Base-by-base conservation (phyloP, 495 filamentous ascomycete species). In the Aspergillus incahuasiensis region DNA sequence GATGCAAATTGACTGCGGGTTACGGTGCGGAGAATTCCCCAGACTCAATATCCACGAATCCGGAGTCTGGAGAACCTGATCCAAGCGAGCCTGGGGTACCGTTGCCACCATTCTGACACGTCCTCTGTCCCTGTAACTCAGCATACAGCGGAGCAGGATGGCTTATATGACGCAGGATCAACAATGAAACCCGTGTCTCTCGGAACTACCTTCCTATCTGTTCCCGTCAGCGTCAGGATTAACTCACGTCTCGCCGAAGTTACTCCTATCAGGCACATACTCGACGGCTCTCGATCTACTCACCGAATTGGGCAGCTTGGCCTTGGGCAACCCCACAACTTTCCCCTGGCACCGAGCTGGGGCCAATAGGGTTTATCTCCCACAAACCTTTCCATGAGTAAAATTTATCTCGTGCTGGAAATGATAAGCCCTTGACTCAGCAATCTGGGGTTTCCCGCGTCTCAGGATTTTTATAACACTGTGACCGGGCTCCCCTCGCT, bases 371-470 rank as follows among this genome's bases (percentile, higher is more conserved):
- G 21, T 48, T 30, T 22, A 30, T 32, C 35, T 40, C 39, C 30
- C 46, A 43, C 46, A 56, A 50, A 56, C 38, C 25, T 1, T 50
- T 50, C 38, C 44, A 25, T 50, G 54, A 43, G 54, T 50, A 56
- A 56, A 56, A 35, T 44, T 56, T 56, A 56, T 50, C 35, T 56
- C 46, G 46, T 56, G 54, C 25, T 49, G 54, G 54, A 56, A 55
- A 56, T 50, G 45, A 56, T 56, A 56, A 50, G 54, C 46, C 15
- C 3, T 50, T 56, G 45, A 50, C 47, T 56, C 45, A 56, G 54
- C 54, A 45, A 49, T 49, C 30, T 32, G 46, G 22, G 35, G 30
- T 44, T 56, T 20, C 5, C 43, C 43, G 38, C 45, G 41, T 38
- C 20, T 7, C 19, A n/a, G 44, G 11, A 15, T 16, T 40, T 55